Conservation (phyloP, 495 filamentous ascomycete genomes). For the Penicillium nucicola region DNA sequence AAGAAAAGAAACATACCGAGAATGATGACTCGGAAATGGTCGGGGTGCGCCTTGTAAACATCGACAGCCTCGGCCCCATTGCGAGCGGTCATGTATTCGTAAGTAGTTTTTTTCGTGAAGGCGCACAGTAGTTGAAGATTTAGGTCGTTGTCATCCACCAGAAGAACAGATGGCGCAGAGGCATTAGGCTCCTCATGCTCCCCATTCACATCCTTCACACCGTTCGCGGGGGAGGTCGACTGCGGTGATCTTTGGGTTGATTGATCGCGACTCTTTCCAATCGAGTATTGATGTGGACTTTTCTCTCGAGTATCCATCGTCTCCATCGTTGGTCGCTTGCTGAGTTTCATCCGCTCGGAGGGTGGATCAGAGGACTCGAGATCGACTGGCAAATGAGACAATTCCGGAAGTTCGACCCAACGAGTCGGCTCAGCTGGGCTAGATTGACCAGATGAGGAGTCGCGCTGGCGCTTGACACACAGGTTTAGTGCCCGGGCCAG, state of each 20-base stretch:
- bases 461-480: slow-evolving; percentile 21
- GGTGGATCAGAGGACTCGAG: slow-evolving; percentile 13
- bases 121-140: slow-evolving; percentile 30
- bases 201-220: too few relatives aligned
- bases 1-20: slow-evolving; percentile 36
- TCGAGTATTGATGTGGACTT: too few relatives aligned
- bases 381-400: slow-evolving; percentile 15
- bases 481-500: slow-evolving; percentile 20
- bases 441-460: background rate
- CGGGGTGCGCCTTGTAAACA: slow-evolving; percentile 29
- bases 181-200: too few relatives aligned
- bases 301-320: too few relatives aligned
- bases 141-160: slow-evolving; percentile 40
- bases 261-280: background rate
- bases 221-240: too few relatives aligned
- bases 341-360: slow-evolving; percentile 15
- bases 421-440: slow-evolving; percentile 15
- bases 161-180: too few relatives aligned
- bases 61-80: slow-evolving; percentile 56
- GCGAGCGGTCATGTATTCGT: slow-evolving; percentile 30
- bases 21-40: slow-evolving; percentile 42
- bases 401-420: slow-evolving; percentile 26
- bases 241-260: too few relatives aligned
- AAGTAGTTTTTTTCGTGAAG: slow-evolving; percentile 37
- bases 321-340: slow-evolving; percentile 18